Conservation (phyloP, 495 filamentous ascomycete genomes). For the Pseudomonodictys pantanalensis region DNA sequence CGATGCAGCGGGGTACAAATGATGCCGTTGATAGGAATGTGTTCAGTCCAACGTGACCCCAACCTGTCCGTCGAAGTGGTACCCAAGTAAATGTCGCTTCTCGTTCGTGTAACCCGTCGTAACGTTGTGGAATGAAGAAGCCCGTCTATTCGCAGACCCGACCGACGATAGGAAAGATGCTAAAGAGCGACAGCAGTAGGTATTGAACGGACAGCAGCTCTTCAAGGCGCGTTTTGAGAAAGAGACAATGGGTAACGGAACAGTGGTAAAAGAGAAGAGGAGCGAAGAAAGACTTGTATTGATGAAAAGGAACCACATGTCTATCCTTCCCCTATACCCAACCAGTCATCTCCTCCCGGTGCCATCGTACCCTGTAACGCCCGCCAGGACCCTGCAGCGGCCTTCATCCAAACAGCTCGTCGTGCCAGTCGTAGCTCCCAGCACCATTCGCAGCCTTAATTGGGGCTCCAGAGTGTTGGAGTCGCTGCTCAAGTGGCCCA, state of each 20-base stretch:
- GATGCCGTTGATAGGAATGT: neutral
- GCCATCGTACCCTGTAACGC: too few species aligned
- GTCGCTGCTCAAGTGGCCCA: neutral
- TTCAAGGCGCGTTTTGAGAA: constrained; percentile 23
- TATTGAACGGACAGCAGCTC: constrained; percentile 9
- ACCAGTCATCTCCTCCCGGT: too few species aligned
- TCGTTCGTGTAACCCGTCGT: neutral
- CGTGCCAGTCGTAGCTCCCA: too few species aligned
- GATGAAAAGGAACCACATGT: too few species aligned
- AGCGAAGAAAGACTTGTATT: neutral
- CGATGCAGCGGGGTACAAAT: too few species aligned
- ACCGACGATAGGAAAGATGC: neutral
- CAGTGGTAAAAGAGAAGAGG: neutral
- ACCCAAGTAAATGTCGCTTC: neutral
- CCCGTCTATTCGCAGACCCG: neutral
- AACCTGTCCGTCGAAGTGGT: neutral
- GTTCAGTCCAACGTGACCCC: neutral
- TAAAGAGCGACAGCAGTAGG: neutral
- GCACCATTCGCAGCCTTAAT: too few species aligned
- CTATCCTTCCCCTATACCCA: too few species aligned
- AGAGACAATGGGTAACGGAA: neutral
- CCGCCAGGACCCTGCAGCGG: too few species aligned
- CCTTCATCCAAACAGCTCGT: too few species aligned
- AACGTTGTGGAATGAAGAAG: neutral
- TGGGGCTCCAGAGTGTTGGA: too few species aligned